phyloP scores from a whole-genome alignment of 495 filamentous ascomycete genomes.

The Penicillium nucicola region DNA sequence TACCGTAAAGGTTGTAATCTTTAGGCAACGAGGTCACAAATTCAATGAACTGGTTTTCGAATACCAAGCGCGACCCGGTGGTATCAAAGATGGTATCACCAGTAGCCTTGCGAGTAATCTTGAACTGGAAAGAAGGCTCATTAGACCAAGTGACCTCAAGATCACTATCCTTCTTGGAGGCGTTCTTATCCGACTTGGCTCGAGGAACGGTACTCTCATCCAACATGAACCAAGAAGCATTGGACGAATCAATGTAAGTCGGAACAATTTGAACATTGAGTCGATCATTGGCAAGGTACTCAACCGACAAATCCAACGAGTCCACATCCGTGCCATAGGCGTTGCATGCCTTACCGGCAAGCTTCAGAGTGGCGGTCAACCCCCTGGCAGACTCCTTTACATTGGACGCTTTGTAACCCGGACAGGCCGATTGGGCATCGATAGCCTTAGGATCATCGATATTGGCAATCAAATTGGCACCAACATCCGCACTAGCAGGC shows the following conservation, averaged over 20 bases:
- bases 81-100: constrained; percentile 58
- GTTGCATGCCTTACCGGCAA: constrained; percentile 59
- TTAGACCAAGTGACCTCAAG: constrained; percentile 58
- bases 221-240: constrained; percentile 65
- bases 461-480: constrained; percentile 60
- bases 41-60: constrained; percentile 64
- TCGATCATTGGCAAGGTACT: constrained; percentile 55
- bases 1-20: constrained; percentile 62
- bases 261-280: constrained; percentile 56
- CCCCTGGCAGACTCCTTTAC: constrained; percentile 43
- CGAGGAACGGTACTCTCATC: constrained; percentile 61
- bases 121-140: constrained; percentile 59
- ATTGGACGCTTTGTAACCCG: constrained; percentile 57
- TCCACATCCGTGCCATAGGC: constrained; percentile 61
- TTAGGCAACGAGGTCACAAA: constrained; percentile 54
- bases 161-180: constrained; percentile 39
- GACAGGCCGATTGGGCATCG: constrained; percentile 65
- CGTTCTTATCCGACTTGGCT: constrained; percentile 45
- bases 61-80: constrained; percentile 53
- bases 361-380: constrained; percentile 48
- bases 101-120: constrained; percentile 52
- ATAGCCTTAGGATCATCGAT: constrained; percentile 69
- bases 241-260: constrained; percentile 57
- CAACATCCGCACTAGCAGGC: constrained; percentile 54
- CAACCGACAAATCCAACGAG: constrained; percentile 50